Evolutionary conservation across 192 early-diverging fungal species (phyloP).

Genomic region (Linnemannia exigua): DNA sequence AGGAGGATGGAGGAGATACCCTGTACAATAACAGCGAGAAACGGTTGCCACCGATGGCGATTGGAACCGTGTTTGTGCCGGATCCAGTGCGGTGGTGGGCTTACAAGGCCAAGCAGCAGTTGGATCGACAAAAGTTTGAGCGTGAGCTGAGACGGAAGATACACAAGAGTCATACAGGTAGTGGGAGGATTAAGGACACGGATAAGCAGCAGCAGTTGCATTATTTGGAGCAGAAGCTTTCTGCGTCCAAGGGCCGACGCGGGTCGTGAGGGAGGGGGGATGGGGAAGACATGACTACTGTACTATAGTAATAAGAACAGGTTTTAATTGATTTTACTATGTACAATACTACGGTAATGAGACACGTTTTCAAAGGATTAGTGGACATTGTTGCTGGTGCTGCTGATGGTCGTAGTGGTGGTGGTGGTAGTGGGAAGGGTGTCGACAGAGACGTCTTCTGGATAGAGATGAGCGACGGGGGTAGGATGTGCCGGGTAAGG

Average conservation of each 20-base stretch:
- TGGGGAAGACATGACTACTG: not conserved
- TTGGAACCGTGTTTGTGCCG: slow-evolving; percentile 53
- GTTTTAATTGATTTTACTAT: not conserved
- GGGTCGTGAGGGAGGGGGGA: not conserved
- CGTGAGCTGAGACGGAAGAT: slow-evolving; percentile 27
- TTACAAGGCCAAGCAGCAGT: slow-evolving; percentile 45
- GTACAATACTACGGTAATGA: not conserved
- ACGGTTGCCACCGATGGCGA: slow-evolving; percentile 52
- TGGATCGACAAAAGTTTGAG: slow-evolving; percentile 33
- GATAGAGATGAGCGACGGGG: not conserved
- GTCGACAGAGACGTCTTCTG: not conserved
- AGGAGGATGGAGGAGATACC: slow-evolving; percentile 11
- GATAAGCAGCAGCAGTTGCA: slow-evolving; percentile 2
- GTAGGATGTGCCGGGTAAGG: not conserved
- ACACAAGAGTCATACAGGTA: not conserved
- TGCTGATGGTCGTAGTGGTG: not conserved
- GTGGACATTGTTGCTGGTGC: not conserved
- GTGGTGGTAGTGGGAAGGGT: not conserved
- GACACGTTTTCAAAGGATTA: not conserved
- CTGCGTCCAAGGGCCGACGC: slow-evolving; percentile 18
- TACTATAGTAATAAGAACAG: too few relatives aligned
- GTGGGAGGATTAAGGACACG: not conserved
- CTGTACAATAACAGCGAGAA: slow-evolving; percentile 37
- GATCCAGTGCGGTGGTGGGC: slow-evolving; percentile 57
- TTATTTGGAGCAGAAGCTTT: not conserved